A percentile compares a stretch with the other conserved stretches of the same genome.
Evolutionary conservation across 805 yeast species (phyloP).

Genomic region (Metschnikowia baotianmanensis): DNA sequence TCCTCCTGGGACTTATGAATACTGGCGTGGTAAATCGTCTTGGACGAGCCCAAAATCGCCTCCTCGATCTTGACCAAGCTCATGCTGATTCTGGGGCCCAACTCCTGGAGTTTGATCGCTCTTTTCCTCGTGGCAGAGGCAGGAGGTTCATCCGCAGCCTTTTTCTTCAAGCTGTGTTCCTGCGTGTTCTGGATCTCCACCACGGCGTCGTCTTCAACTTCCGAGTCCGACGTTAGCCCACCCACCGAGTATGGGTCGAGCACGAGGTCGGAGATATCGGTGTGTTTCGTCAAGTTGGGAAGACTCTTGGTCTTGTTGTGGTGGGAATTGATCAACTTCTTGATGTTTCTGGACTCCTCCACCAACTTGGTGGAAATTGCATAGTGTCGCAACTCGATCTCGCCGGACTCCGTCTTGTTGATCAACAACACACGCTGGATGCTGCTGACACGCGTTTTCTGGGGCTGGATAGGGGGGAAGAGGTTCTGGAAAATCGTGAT

Average conservation of each 20-base stretch:
- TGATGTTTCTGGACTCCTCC: conserved; percentile 70
- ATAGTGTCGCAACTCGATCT: conserved; percentile 85
- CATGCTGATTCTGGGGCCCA: conserved; percentile 86
- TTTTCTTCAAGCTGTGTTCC: conserved; percentile 18
- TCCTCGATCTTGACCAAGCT: conserved; percentile 85
- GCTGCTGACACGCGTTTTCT: conserved; percentile 64
- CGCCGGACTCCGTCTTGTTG: conserved; percentile 70
- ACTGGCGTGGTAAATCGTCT: conserved; percentile 77
- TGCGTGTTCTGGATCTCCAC: conserved; percentile 52
- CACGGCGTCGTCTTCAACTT: conserved; percentile 86
- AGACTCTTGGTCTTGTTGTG: conserved; percentile 56
- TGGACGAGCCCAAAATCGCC: conserved; percentile 78
- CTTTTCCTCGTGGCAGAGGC: conserved; percentile 50
- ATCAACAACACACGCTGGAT: conserved; percentile 85
- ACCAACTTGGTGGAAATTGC: conserved; percentile 83
- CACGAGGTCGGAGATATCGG: conserved; percentile 79
- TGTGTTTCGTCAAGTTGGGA: conserved; percentile 65
- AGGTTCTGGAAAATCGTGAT: conserved; percentile 92
- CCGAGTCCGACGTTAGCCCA: conserved; percentile 86
- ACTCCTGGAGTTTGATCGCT: conserved; percentile 88
- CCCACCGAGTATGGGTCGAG: conserved; percentile 81
- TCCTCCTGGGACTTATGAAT: conserved; percentile 65
- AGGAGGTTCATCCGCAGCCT: conserved; percentile 18
- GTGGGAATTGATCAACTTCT: conserved; percentile 64
- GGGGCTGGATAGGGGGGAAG: conserved; percentile 93